Percentiles rank a stretch among this genome's conserved stretches.
phyloP scores from a whole-genome alignment of 2,329 filamentous ascomycete genomes.

The Tympanopsis confertula region DNA sequence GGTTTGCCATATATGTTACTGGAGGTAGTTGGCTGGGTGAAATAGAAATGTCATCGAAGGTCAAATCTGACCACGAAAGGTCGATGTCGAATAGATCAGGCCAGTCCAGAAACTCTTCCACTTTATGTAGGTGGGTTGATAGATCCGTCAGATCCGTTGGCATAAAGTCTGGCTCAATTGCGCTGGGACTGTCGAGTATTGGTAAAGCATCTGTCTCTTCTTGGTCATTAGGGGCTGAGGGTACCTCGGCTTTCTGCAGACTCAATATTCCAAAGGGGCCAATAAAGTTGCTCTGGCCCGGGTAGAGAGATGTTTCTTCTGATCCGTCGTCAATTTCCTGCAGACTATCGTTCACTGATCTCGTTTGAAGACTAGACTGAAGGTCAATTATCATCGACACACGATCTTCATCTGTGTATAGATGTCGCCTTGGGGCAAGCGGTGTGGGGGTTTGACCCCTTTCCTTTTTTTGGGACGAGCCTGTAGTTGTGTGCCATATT shows the following conservation, averaged over 20 bases:
- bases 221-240: conserved; percentile 11
- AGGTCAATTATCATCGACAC: not conserved
- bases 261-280: too few species aligned
- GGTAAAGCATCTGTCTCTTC: too few species aligned
- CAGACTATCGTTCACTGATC: conserved; percentile 10
- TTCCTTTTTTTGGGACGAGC: too few species aligned
- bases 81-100: conserved; percentile 17
- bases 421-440: not conserved
- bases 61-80: conserved; percentile 8
- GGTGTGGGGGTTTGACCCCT: not conserved
- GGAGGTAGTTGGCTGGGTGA: not conserved
- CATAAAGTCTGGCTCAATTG: not conserved
- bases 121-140: too few species aligned
- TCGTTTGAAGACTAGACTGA: conserved; percentile 16
- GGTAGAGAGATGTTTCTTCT: conserved; percentile 17
- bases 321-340: conserved; percentile 13
- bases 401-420: not conserved
- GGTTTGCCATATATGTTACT: too few species aligned
- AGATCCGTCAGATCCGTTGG: too few species aligned
- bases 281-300: too few species aligned
- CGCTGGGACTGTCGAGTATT: too few species aligned
- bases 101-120: conserved; percentile 19
- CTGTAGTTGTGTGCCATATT: too few species aligned
- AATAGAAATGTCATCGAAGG: not conserved
- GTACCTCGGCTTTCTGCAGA: conserved; percentile 16